Conservation (phyloP, 352 stramenopile genomes). For the Phytophthora sojae region DNA sequence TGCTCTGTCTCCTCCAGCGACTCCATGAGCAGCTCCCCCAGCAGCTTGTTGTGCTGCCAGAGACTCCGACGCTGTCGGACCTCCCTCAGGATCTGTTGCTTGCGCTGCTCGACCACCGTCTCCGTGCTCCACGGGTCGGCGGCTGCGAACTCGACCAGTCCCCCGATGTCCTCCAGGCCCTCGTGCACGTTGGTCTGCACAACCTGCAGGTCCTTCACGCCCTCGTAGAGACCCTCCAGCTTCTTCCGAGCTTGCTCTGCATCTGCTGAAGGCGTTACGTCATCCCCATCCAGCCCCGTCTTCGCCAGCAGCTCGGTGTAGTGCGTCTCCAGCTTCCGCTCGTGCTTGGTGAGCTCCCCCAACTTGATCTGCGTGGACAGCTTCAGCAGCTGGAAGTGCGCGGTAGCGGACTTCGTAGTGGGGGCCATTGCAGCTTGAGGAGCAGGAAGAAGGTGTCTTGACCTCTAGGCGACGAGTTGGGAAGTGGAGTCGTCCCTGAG, state of each 20-base stretch:
- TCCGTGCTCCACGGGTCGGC: conserved; percentile 42
- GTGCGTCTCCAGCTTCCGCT: conserved; percentile 47
- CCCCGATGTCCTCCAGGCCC: conserved; percentile 38
- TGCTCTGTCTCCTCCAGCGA: conserved; percentile 45
- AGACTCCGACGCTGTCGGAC: conserved; percentile 48
- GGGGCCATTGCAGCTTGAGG: conserved; percentile 7
- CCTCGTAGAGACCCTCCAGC: conserved; percentile 45
- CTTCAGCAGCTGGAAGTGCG: conserved; percentile 55
- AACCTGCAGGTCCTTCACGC: conserved; percentile 56
- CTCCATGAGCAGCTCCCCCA: conserved; percentile 52
- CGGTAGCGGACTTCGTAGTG: conserved; percentile 20
- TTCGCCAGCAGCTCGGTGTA: conserved; percentile 43
- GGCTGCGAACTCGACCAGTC: conserved; percentile 46
- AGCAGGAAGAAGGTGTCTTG: conserved; percentile 4
- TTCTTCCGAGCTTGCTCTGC: conserved; percentile 20
- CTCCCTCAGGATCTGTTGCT: conserved; percentile 41
- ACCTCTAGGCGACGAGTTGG: not conserved
- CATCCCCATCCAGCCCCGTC: conserved; percentile 1
- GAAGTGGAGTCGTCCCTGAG: conserved; percentile 1
- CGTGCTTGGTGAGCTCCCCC: conserved; percentile 52
- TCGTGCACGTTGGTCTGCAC: conserved; percentile 52
- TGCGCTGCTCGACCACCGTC: conserved; percentile 33
- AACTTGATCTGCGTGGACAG: conserved; percentile 62
- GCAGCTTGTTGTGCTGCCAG: conserved; percentile 65
- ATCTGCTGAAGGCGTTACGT: not conserved